Evolutionary conservation across 2,329 filamentous ascomycete genomes (phyloP).

Genomic region (Lasiodiplodia theobromae): DNA sequence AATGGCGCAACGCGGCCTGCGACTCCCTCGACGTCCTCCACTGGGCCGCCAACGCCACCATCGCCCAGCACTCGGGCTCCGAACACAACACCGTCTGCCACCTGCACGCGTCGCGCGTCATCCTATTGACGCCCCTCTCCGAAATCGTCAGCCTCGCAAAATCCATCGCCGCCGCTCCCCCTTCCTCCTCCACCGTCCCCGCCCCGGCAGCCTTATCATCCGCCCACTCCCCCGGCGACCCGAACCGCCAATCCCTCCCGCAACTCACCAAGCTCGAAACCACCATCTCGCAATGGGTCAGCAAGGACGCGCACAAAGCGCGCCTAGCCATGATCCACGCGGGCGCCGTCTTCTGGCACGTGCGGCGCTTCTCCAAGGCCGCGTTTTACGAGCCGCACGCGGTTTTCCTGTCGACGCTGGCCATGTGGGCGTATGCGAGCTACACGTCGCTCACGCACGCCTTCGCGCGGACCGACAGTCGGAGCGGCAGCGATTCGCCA

Average conservation of each 20-base stretch:
- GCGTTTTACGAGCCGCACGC: constrained; percentile 58
- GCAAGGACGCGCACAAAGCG: constrained; percentile 63
- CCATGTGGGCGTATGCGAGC: constrained; percentile 55
- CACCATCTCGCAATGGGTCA: constrained; percentile 58
- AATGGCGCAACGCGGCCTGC: constrained; percentile 56
- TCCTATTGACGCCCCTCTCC: constrained; percentile 58
- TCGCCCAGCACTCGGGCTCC: constrained; percentile 57
- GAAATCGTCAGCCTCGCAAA: constrained; percentile 55
- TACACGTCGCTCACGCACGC: constrained; percentile 12
- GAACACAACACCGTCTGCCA: constrained; percentile 64
- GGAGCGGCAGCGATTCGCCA: constrained; percentile 16
- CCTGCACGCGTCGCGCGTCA: constrained; percentile 61
- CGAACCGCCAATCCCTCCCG: constrained; percentile 21
- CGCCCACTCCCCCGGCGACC: not conserved
- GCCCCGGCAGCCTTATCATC: not conserved
- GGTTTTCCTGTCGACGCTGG: constrained; percentile 55
- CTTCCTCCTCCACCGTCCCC: not conserved
- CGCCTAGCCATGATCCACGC: constrained; percentile 63
- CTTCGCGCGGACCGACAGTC: constrained; percentile 4
- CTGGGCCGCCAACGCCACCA: constrained; percentile 63
- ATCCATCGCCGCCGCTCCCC: constrained; percentile 31
- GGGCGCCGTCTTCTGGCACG: constrained; percentile 60
- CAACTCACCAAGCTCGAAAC: constrained; percentile 24
- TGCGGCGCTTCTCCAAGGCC: constrained; percentile 57
- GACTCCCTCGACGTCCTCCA: constrained; percentile 64